Evolutionary conservation across 352 stramenopile species (phyloP).

Genomic region (Phytophthora melonis): DNA sequence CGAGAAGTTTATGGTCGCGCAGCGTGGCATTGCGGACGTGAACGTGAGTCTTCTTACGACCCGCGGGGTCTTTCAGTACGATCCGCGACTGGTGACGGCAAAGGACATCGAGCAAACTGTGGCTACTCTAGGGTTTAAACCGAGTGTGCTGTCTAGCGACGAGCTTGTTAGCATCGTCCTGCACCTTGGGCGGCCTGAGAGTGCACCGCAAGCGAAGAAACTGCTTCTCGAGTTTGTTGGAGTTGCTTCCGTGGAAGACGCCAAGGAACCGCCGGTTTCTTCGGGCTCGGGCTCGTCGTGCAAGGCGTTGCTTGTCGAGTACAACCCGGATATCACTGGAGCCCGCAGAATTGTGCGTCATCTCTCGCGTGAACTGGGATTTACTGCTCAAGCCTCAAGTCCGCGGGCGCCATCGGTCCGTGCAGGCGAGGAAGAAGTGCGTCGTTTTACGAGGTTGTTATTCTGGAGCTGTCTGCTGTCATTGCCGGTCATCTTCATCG

Average conservation of each 20-base stretch:
- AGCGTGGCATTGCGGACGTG: slow-evolving; percentile 65
- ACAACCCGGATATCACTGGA: slow-evolving; percentile 53
- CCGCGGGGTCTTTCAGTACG: slow-evolving; percentile 58
- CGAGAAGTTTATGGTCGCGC: slow-evolving; percentile 66
- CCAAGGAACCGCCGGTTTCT: slow-evolving; percentile 28
- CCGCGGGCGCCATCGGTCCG: slow-evolving; percentile 54
- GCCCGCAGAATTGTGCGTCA: slow-evolving; percentile 51
- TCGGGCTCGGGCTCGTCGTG: slow-evolving; percentile 20
- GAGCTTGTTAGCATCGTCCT: slow-evolving; percentile 64
- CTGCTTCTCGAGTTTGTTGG: slow-evolving; percentile 46
- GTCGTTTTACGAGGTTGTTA: slow-evolving; percentile 56
- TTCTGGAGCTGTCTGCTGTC: slow-evolving; percentile 66
- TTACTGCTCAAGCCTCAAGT: slow-evolving; percentile 61
- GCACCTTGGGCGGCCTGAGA: slow-evolving; percentile 47
- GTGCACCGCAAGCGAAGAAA: slow-evolving; percentile 24
- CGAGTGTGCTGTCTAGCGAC: slow-evolving; percentile 59
- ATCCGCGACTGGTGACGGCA: slow-evolving; percentile 57
- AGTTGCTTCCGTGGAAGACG: slow-evolving; percentile 37
- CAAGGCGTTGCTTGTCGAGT: slow-evolving; percentile 49
- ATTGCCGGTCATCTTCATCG: slow-evolving; percentile 60
- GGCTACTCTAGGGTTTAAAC: slow-evolving; percentile 75
- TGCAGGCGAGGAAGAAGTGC: slow-evolving; percentile 47
- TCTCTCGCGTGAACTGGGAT: slow-evolving; percentile 50
- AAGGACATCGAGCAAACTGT: slow-evolving; percentile 73
- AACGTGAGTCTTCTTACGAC: slow-evolving; percentile 76